Base-by-base conservation (phyloP, 1,284 basidiomycete species). In the Athelia psychrophila region DNA sequence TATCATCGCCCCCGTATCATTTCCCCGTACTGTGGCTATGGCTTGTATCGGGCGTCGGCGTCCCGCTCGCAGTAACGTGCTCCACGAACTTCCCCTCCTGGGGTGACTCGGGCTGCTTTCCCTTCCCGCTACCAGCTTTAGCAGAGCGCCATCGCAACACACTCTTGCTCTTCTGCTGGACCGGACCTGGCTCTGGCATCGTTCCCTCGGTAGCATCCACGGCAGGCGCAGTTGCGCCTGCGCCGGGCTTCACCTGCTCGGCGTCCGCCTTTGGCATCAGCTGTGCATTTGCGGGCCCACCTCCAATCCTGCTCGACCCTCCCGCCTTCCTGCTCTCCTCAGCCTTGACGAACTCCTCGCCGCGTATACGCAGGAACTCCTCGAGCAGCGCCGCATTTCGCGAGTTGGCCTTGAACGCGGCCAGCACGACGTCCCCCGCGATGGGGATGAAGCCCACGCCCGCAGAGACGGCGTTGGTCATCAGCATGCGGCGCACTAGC, bases 351-450 rank as follows among this genome's bases (percentile, higher is more conserved):
- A 74, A 81, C 59, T 86, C 80, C 51, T 83, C 80, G 0, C 85
- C 88, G 35, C 88, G 76, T 25, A 87, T 72, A 33, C 85, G 77
- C 50, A 91, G 64, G 64, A 78, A 88, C 67, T 90, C 87, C 59
- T 89, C 86, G 33, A 92, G 71, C 19, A 91, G 68, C 2, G 77
- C 77, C 2, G 91, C 93, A 63, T 97, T 97, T 56, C 95, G 78
- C 42, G 84, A 91, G 70, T 97, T 98, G n/a, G 93, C 84, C 66
- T 93, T 95, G 79, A 78, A 96, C 3, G 71, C 72, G 47, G 75
- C 93, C 64, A 93, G 67, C 3, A 86, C 65, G 47, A 97, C 65
- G 66, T 95, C 93, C 2, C 94, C 95, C 0, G 83, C 78, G 36
- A 93, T 42, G 0, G 94, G 95, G 3, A 97, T 70, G 49, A 95